Conservation (phyloP, 164 flowering plant genomes). For the Macadamia integrifolia region DNA sequence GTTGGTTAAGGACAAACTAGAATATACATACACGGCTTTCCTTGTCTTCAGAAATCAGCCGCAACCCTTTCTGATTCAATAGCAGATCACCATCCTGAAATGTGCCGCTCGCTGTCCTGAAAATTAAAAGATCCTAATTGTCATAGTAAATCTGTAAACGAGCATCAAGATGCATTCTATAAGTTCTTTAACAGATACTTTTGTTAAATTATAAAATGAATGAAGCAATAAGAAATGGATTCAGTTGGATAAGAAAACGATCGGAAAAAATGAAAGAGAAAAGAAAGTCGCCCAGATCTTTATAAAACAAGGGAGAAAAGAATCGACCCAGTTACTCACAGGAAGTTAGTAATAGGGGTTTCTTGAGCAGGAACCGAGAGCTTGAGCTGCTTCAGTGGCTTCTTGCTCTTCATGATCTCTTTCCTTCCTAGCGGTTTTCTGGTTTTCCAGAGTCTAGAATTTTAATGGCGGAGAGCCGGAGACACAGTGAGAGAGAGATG, state of each 20-base stretch:
- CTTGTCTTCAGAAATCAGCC: conserved; percentile 69
- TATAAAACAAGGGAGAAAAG: neutral
- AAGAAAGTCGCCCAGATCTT: too few species aligned
- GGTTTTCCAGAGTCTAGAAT: too few species aligned
- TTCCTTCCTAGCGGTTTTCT: neutral
- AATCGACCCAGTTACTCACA: conserved; percentile 35
- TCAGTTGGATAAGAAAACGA: neutral
- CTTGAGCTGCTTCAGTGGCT: conserved; percentile 79
- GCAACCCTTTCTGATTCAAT: conserved; percentile 80
- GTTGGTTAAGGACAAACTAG: neutral
- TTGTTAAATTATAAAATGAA: neutral
- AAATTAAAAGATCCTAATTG: conserved; percentile 4
- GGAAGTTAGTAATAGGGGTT: conserved; percentile 65
- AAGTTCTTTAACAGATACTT: neutral
- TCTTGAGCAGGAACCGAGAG: conserved; percentile 92
- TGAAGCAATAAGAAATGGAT: too few species aligned
- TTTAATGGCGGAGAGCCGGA: neutral
- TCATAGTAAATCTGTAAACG: neutral
- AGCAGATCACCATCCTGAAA: conserved; percentile 96
- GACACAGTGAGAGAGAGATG: too few species aligned
- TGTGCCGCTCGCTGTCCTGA: conserved; percentile 96
- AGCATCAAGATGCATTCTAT: neutral
- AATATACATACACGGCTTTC: conserved; percentile 47
- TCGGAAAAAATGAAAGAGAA: neutral
- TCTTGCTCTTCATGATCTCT: conserved; percentile 64